Percentiles rank a stretch among this genome's conserved stretches.
Conservation (phyloP, 352 stramenopile species). For the Pythium vanterpoolii region DNA sequence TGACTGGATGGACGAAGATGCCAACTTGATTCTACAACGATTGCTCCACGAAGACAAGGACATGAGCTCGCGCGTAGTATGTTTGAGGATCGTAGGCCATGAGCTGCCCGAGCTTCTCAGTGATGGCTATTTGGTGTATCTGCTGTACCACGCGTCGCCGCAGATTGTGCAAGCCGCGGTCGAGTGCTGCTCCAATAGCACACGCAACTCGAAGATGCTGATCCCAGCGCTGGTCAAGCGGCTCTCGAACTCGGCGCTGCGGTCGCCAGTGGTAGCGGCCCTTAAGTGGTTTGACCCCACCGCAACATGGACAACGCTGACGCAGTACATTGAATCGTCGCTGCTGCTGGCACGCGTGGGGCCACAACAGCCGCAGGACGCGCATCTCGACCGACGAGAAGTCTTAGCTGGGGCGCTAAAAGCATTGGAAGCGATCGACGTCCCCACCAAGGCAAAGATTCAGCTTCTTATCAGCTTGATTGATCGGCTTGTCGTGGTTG, state of each 20-base stretch:
- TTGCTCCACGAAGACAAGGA: conserved; percentile 78
- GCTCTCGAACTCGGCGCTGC: conserved; percentile 59
- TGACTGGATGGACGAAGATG: conserved; percentile 86
- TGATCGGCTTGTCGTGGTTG: conserved; percentile 38
- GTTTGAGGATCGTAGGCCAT: conserved; percentile 79
- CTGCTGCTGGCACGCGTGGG: conserved; percentile 18
- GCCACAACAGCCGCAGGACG: conserved; percentile 8
- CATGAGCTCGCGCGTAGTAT: conserved; percentile 67
- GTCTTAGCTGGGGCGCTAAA: conserved; percentile 61
- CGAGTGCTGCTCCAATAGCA: conserved; percentile 76
- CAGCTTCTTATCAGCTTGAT: conserved; percentile 60
- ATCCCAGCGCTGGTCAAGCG: conserved; percentile 82
- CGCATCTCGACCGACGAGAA: conserved; percentile 38
- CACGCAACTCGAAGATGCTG: conserved; percentile 76
- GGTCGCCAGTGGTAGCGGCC: conserved; percentile 60
- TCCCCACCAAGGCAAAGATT: conserved; percentile 70
- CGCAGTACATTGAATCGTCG: conserved; percentile 56
- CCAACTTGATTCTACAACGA: conserved; percentile 73
- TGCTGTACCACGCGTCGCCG: conserved; percentile 69
- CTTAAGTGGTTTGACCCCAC: conserved; percentile 67
- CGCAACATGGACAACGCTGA: conserved; percentile 64
- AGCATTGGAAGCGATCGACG: conserved; percentile 49
- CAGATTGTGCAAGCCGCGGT: conserved; percentile 77
- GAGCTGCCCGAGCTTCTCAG: conserved; percentile 77
- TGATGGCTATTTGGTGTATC: conserved; percentile 81